Conservation (phyloP, 306 rosid genomes). For the Prunus fruticosa region DNA sequence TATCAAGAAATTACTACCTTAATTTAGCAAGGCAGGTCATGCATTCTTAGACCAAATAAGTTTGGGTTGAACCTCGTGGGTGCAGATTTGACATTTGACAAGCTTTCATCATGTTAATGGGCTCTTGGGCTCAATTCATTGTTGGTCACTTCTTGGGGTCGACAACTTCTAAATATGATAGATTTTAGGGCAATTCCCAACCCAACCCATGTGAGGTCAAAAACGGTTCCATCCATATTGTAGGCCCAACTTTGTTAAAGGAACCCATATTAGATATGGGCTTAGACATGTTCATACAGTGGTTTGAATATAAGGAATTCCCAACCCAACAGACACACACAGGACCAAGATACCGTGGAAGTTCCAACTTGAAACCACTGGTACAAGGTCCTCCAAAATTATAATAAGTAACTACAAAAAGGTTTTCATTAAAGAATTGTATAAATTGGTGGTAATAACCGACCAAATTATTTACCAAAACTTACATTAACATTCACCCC, state of each 20-base stretch:
- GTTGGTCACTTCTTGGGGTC: neutral
- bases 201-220: neutral
- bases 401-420: too few species aligned
- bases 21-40: too few species aligned
- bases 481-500: neutral
- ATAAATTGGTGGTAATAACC: neutral
- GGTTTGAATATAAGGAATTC: too few species aligned
- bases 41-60: too few species aligned
- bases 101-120: too few species aligned
- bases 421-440: neutral
- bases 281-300: neutral
- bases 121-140: neutral
- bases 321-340: too few species aligned
- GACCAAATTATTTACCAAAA: neutral
- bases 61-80: too few species aligned
- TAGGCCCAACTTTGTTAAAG: neutral
- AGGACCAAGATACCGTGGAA: fast-evolving
- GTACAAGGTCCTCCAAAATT: too few species aligned
- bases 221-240: neutral
- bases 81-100: too few species aligned
- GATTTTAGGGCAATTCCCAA: neutral
- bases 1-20: too few species aligned
- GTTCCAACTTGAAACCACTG: fast-evolving
- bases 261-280: neutral
- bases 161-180: neutral